Conservation (phyloP, 345 rosid species). For the Hypericum perforatum region DNA sequence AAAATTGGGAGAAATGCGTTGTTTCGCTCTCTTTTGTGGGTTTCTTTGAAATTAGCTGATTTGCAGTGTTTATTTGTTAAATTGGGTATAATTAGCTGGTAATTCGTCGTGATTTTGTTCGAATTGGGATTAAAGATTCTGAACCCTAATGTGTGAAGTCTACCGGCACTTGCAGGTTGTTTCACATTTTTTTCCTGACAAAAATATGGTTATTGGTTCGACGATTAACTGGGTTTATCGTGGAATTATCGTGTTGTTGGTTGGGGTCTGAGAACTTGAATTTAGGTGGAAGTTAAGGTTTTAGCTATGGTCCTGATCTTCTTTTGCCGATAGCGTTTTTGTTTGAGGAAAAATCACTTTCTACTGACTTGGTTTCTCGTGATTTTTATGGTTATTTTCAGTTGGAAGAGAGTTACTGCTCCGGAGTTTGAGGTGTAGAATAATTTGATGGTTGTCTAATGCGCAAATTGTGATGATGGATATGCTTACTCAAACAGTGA, state of each 20-base stretch:
- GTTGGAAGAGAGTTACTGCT: constrained; percentile 6
- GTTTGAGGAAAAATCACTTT: too few species aligned
- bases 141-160: neutral
- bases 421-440: constrained; percentile 19
- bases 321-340: too few species aligned
- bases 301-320: too few species aligned
- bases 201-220: too few species aligned
- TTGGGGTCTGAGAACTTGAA: too few species aligned
- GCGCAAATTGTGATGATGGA: constrained; percentile 33
- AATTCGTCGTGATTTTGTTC: constrained; percentile 4
- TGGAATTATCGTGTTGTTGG: too few species aligned
- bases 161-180: constrained; percentile 8
- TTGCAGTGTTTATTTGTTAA: constrained; percentile 11
- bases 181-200: too few species aligned
- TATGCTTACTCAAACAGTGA: constrained; percentile 15
- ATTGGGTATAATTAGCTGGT: constrained; percentile 5
- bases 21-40: constrained; percentile 2
- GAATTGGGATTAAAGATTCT: neutral
- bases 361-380: constrained; percentile 3
- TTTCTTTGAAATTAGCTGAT: constrained; percentile 8
- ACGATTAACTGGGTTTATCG: too few species aligned
- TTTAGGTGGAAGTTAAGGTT: too few species aligned
- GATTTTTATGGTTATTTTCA: constrained; percentile 2
- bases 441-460: constrained; percentile 20
- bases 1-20: constrained; percentile 13